Percentiles rank a stretch among this genome's conserved stretches.
These are phyloP conservation scores for Dysphania ambrosioides DNA, from an alignment of 148 eudicot genomes.

Conservation along the genomic window DNA sequence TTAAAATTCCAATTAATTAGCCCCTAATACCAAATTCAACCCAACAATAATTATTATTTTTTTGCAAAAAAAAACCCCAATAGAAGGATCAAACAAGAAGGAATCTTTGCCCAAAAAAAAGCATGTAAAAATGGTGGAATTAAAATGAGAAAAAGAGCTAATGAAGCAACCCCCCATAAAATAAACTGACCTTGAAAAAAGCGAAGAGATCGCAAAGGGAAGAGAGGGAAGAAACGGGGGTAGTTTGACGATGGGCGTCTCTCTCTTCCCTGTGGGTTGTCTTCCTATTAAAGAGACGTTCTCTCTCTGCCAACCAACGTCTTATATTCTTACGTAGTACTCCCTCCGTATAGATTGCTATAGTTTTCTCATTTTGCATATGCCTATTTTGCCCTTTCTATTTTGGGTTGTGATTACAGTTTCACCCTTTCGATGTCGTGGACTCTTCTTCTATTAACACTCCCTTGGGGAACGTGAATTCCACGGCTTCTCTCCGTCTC, in stretches of 20 bases:
- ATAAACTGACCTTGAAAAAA: slow-evolving; percentile 28
- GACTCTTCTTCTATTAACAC: neutral
- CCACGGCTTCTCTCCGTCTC: neutral
- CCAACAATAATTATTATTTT: neutral
- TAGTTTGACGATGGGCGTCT: neutral
- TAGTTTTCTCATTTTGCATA: neutral
- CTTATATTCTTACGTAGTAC: too few species aligned
- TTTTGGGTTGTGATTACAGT: neutral
- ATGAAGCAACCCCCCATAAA: neutral
- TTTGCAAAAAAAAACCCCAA: neutral
- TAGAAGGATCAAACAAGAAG: neutral
- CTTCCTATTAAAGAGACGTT: slow-evolving; percentile 25
- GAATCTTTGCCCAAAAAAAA: too few species aligned
- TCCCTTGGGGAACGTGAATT: slow-evolving; percentile 1
- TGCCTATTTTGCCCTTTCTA: slow-evolving; percentile 26
- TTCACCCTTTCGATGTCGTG: slow-evolving; percentile 1
- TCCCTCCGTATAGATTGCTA: slow-evolving; percentile 29
- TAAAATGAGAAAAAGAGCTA: neutral
- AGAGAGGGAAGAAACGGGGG: slow-evolving; percentile 13
- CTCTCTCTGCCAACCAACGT: slow-evolving; percentile 41
- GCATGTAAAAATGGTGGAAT: neutral
- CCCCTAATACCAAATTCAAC: slow-evolving; percentile 6
- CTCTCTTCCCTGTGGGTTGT: neutral
- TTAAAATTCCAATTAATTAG: slow-evolving; percentile 20
- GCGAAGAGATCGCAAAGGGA: slow-evolving; percentile 26